These are phyloP conservation scores for Paradendryphiella salina DNA, from an alignment of 2,329 filamentous ascomycete species.

Conservation along the genomic window DNA sequence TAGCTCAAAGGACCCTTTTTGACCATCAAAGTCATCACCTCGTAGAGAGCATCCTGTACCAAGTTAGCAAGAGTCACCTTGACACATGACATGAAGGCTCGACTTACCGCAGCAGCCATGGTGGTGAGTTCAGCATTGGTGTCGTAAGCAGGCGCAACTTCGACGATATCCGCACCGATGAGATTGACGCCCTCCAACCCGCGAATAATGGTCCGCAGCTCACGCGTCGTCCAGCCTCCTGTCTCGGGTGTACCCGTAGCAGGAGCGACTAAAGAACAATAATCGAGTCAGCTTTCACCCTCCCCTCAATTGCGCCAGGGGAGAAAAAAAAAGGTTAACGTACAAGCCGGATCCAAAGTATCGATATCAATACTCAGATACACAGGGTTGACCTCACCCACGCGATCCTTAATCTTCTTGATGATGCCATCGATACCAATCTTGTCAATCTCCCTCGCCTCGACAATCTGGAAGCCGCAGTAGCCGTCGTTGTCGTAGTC, in stretches of 20 bases:
- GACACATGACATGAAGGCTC: background rate
- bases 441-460: slow-evolving; percentile 71
- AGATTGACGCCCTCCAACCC: slow-evolving; percentile 71
- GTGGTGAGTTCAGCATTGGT: slow-evolving; percentile 73
- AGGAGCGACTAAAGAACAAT: slow-evolving; percentile 59
- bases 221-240: slow-evolving; percentile 73
- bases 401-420: slow-evolving; percentile 72
- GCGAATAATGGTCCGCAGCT: slow-evolving; percentile 71
- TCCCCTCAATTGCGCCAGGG: background rate
- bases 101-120: slow-evolving; percentile 66
- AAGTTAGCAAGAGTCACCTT: slow-evolving; percentile 3
- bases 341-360: slow-evolving; percentile 79
- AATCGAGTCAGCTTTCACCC: slow-evolving; percentile 3
- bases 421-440: slow-evolving; percentile 75
- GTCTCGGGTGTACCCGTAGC: slow-evolving; percentile 77
- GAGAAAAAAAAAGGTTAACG: slow-evolving; percentile 29
- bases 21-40: slow-evolving; percentile 81
- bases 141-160: slow-evolving; percentile 71
- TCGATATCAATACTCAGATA: slow-evolving; percentile 88
- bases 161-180: slow-evolving; percentile 71
- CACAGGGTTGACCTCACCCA: slow-evolving; percentile 73
- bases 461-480: slow-evolving; percentile 80
- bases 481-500: slow-evolving; percentile 88
- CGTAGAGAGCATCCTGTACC: slow-evolving; percentile 64
- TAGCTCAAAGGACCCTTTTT: slow-evolving; percentile 71